Conservation (phyloP, 1,284 basidiomycete genomes). For the Blastosporella zonata region DNA sequence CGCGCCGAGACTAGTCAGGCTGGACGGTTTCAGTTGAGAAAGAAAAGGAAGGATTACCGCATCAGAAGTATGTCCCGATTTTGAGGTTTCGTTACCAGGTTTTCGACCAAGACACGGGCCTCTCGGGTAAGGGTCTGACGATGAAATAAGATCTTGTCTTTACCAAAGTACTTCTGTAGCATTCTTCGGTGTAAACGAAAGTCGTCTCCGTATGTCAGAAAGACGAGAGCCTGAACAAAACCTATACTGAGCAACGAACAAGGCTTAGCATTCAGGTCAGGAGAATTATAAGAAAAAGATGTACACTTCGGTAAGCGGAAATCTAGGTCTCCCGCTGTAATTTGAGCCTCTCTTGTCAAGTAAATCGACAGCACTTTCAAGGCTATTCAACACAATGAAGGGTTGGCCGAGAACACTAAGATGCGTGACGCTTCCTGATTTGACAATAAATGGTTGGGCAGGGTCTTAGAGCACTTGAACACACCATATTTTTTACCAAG, state of each 20-base stretch:
- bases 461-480: neutral
- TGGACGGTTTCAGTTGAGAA: neutral
- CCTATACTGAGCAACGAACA: conserved; percentile 14
- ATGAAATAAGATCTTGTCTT: conserved; percentile 11
- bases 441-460: neutral
- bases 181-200: conserved; percentile 19
- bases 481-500: conserved; percentile 13
- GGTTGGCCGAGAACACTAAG: conserved; percentile 24
- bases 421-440: conserved; percentile 22
- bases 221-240: conserved; percentile 13
- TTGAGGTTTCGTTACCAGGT: conserved; percentile 12
- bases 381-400: conserved; percentile 30
- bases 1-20: neutral
- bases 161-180: conserved; percentile 18
- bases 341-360: conserved; percentile 30
- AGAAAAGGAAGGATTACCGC: conserved; percentile 2
- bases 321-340: conserved; percentile 24
- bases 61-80: conserved; percentile 16
- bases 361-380: conserved; percentile 27
- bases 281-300: neutral
- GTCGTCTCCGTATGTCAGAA: conserved; percentile 18
- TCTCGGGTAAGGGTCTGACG: conserved; percentile 12
- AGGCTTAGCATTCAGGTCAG: neutral
- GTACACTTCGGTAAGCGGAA: conserved; percentile 12
- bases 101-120: conserved; percentile 15